A percentile compares a stretch with the other conserved stretches of the same genome.
Evolutionary conservation across 2,329 filamentous ascomycete species (phyloP).

Genomic region (Sclerotinia borealis): DNA sequence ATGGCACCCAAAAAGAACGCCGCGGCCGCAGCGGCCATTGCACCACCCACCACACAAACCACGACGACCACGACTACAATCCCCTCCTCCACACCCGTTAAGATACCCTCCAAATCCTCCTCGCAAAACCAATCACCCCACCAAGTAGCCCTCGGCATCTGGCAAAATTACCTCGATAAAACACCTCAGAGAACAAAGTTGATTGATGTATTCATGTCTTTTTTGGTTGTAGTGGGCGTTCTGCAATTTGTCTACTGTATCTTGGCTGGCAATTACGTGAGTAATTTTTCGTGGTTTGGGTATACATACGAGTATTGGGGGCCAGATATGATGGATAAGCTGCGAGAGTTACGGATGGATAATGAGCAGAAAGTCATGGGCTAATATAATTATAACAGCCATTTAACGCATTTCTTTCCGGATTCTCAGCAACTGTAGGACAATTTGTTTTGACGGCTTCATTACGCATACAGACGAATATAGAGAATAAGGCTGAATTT

Average conservation of each 20-base stretch:
- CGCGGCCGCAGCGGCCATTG: constrained; percentile 24
- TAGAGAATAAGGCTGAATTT: constrained; percentile 74
- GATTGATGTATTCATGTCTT: constrained; percentile 84
- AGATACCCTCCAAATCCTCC: constrained; percentile 24
- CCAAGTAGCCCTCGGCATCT: constrained; percentile 63
- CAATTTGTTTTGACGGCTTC: constrained; percentile 91
- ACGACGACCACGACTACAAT: constrained; percentile 21
- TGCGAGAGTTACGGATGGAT: neutral
- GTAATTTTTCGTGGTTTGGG: constrained; percentile 35
- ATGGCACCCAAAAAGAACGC: constrained; percentile 48
- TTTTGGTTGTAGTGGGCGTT: constrained; percentile 77
- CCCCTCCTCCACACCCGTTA: constrained; percentile 27
- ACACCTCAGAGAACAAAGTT: constrained; percentile 91
- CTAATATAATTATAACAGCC: constrained; percentile 51
- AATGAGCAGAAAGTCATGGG: neutral
- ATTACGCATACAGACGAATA: constrained; percentile 86
- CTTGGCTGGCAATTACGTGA: constrained; percentile 86
- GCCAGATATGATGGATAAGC: neutral
- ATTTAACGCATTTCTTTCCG: constrained; percentile 97
- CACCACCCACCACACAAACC: constrained; percentile 14
- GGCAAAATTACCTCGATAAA: constrained; percentile 69
- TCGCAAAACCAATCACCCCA: constrained; percentile 26
- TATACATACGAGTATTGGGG: constrained; percentile 13
- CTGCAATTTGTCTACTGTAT: constrained; percentile 93
- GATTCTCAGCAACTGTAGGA: constrained; percentile 89